Base-by-base conservation (phyloP, 2,329 filamentous ascomycete species). In the Xylariales sp. region DNA sequence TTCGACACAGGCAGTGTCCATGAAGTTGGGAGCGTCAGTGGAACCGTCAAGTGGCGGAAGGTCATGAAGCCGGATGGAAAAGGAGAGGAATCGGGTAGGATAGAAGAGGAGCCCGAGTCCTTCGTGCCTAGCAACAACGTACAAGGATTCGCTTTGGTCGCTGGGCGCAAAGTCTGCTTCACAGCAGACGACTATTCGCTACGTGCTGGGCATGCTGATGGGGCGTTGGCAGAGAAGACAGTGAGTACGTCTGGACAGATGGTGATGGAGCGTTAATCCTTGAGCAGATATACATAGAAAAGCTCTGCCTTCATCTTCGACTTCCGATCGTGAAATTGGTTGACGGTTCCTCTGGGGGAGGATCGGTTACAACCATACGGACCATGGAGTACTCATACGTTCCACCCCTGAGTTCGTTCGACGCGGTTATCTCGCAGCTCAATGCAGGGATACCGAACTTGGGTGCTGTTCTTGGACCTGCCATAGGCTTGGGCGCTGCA, bases 181-280 rank as follows among this genome's bases (percentile, higher is more conserved):
- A 82, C 80, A 0, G 78, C 78, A 0, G 79, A 84, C 52, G 80
- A 84, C 53, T 83, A 82, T 48, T 75, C 70, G 2, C 73, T 83
- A 20, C 64, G 80, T 5, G 77, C 78, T 20, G 80, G 80, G 1
- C 80, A 84, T 63, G 78, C 79, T 0, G 80, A 83, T 58, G 80
- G 80, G 0, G 67, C 76, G 11, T 63, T 76, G 24, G 65, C 59
- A 54, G 74, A 70, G 32, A 80, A 79, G 59, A 82, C 77, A 1
- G 38, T 40, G 14, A 11, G 29, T 19, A n/a, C n/a, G n/a, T n/a
- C n/a, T n/a, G n/a, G n/a, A n/a, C n/a, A n/a, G n/a, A n/a, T n/a
- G n/a, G n/a, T n/a, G n/a, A n/a, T n/a, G n/a, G n/a, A n/a, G n/a
- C n/a, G n/a, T n/a, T n/a, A n/a, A n/a, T n/a, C n/a, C n/a, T n/a